Evolutionary conservation across 2,329 filamentous ascomycete species (phyloP).

Genomic region (Penicillium palitans): DNA sequence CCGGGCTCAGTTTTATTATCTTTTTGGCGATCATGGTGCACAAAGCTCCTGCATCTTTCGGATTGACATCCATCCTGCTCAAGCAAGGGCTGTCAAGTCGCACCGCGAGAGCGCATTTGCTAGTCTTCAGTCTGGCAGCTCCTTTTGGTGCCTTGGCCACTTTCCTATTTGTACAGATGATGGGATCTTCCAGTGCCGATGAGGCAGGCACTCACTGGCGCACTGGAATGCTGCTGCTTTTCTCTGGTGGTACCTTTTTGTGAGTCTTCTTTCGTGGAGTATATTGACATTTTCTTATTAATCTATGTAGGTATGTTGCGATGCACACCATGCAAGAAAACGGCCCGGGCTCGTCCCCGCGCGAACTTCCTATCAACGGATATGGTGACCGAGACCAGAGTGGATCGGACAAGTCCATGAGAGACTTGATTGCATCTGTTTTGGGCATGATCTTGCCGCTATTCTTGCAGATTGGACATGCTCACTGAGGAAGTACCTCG

Average conservation of each 20-base stretch:
- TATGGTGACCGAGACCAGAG: slow-evolving; percentile 43
- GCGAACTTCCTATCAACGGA: slow-evolving; percentile 42
- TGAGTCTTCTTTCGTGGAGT: slow-evolving; percentile 51
- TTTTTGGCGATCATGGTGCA: slow-evolving; percentile 97
- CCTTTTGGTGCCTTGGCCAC: slow-evolving; percentile 82
- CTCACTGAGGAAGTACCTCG: slow-evolving; percentile 35
- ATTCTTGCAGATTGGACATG: slow-evolving; percentile 51
- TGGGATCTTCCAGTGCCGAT: slow-evolving; percentile 53
- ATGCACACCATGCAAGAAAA: slow-evolving; percentile 97
- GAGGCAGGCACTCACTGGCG: slow-evolving; percentile 73
- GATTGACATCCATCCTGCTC: slow-evolving; percentile 82
- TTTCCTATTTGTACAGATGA: slow-evolving; percentile 74
- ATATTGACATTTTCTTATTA: slow-evolving; percentile 16
- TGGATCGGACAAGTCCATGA: slow-evolving; percentile 44
- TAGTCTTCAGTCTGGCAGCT: slow-evolving; percentile 88
- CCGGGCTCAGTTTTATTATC: slow-evolving; percentile 81
- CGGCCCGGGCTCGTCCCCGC: slow-evolving; percentile 33
- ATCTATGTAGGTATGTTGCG: slow-evolving; percentile 73
- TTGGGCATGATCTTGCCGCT: slow-evolving; percentile 50
- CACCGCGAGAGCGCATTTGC: slow-evolving; percentile 76
- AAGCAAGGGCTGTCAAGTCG: slow-evolving; percentile 90
- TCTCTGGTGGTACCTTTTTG: slow-evolving; percentile 94
- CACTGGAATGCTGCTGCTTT: slow-evolving; percentile 90
- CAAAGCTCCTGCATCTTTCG: slow-evolving; percentile 94
- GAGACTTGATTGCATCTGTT: slow-evolving; percentile 48